Evolutionary conservation across 805 yeast genomes (phyloP), one percentile per base, ranked within the genome.

Genomic region (Schwanniomyces occidentalis): DNA sequence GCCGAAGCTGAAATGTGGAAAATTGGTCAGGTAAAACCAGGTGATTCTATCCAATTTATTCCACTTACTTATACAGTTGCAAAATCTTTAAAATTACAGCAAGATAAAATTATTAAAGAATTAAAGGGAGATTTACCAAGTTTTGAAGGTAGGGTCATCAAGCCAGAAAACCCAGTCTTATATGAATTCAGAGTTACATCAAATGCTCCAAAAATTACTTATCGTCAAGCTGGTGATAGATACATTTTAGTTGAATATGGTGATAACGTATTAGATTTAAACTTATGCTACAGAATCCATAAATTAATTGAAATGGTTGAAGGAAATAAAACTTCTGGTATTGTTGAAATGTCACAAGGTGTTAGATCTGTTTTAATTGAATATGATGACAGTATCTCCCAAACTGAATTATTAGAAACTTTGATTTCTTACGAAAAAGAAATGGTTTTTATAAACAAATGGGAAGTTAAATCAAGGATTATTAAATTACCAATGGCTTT

Each of bases 1-100:
- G 85, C 88, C 9, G 95, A 89, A 54, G 87, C 95, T 25, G 99
- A 93, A 66, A 79, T 93, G 83, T 91, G 98, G 98, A 93, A 93
- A 69, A 85, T 93, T 55, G 99, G 99, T 30, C 98, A 91, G 67
- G 90, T 87, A 27, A 90, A 86, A 61, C 97, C 98, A 4, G 98
- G 98, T 54, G 98, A 93, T 54, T 50, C 61, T 30, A 80, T 91
- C 41, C 76, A 76, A 46, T 91, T 93, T 69, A 78, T 80, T 37
- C 96, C 97, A 23, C 72, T 93, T 27, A 51, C 78, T 10, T 83
- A 76, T 48, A 80, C 76, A 19, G 64, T 73, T 38, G 96, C 98
- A 5, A 68, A 84, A 45, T 58, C 58, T 12, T 67, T 90, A 59
- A 84, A 79, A 60, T 51, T 51, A 17, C 58, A 65, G 1, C 95